Evolutionary conservation across 495 filamentous ascomycete species (phyloP).

Genomic region (Cryomyces minteri): DNA sequence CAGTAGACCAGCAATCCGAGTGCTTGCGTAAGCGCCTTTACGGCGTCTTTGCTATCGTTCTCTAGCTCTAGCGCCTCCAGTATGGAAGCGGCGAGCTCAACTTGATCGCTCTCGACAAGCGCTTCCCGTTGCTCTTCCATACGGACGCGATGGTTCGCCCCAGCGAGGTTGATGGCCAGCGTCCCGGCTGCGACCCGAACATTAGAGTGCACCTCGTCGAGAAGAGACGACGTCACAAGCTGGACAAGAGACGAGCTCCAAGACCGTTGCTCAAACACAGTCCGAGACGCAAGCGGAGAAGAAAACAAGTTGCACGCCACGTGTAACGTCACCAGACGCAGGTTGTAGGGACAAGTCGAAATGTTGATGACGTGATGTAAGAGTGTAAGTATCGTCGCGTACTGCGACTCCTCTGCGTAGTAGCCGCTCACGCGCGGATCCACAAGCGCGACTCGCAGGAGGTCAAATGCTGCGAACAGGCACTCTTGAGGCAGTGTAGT

Average conservation of each 20-base stretch:
- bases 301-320: constrained; percentile 45
- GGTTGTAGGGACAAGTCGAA: constrained; percentile 46
- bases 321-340: constrained; percentile 63
- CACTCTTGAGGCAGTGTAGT: constrained; percentile 32
- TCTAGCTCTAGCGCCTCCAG: constrained; percentile 58
- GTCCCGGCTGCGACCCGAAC: constrained; percentile 61
- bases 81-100: constrained; percentile 59
- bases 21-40: constrained; percentile 53
- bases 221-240: constrained; percentile 32
- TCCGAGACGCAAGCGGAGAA: constrained; percentile 28
- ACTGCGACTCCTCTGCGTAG: constrained; percentile 56
- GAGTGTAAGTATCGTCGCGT: constrained; percentile 43
- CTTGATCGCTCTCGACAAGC: constrained; percentile 47
- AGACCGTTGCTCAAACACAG: constrained; percentile 17
- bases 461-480: constrained; percentile 65
- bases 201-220: constrained; percentile 30
- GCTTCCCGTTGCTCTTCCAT: constrained; percentile 35
- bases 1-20: constrained; percentile 58
- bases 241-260: constrained; percentile 22
- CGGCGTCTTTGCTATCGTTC: constrained; percentile 45
- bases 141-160: constrained; percentile 46
- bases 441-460: constrained; percentile 56
- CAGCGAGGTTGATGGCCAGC: constrained; percentile 66
- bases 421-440: constrained; percentile 76
- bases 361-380: constrained; percentile 36